Evolutionary conservation across 2,329 filamentous ascomycete species (phyloP).

Genomic region (Alternaria sp.): DNA sequence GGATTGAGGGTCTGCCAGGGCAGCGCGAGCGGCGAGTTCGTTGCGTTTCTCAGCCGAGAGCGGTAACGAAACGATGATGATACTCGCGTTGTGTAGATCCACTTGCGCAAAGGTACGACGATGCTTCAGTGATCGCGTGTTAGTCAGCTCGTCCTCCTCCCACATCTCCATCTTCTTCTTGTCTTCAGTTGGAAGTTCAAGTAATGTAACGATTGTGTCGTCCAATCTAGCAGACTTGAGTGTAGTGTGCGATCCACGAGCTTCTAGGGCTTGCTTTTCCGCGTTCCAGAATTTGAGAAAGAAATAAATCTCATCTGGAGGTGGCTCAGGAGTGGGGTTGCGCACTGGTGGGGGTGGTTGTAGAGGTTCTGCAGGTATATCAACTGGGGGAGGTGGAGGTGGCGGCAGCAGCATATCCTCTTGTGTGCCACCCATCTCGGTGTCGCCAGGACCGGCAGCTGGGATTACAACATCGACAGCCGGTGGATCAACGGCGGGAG

Average conservation of each 20-base stretch:
- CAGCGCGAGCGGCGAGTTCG: slow-evolving; percentile 39
- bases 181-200: slow-evolving; percentile 38
- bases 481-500: slow-evolving; percentile 23
- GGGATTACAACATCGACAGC: slow-evolving; percentile 30
- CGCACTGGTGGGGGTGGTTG: slow-evolving; percentile 29
- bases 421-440: slow-evolving; percentile 47
- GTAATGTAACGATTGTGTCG: slow-evolving; percentile 36
- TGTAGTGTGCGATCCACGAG: slow-evolving; percentile 42
- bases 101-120: slow-evolving; percentile 43
- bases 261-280: slow-evolving; percentile 41
- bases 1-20: slow-evolving; percentile 43
- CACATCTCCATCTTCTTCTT: slow-evolving; percentile 57
- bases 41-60: slow-evolving; percentile 37
- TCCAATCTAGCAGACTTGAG: slow-evolving; percentile 44
- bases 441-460: slow-evolving; percentile 29
- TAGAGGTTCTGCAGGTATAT: slow-evolving; percentile 19
- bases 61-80: slow-evolving; percentile 42
- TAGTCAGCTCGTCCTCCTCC: slow-evolving; percentile 52
- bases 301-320: slow-evolving; percentile 48
- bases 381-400: slow-evolving; percentile 22
- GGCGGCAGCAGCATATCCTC: slow-evolving; percentile 38
- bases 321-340: slow-evolving; percentile 26
- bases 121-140: slow-evolving; percentile 35
- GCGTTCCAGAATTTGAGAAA: slow-evolving; percentile 51
- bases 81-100: slow-evolving; percentile 39